phyloP scores from a whole-genome alignment of 768 basidiomycete genomes.

The Cubamyces sp. region DNA sequence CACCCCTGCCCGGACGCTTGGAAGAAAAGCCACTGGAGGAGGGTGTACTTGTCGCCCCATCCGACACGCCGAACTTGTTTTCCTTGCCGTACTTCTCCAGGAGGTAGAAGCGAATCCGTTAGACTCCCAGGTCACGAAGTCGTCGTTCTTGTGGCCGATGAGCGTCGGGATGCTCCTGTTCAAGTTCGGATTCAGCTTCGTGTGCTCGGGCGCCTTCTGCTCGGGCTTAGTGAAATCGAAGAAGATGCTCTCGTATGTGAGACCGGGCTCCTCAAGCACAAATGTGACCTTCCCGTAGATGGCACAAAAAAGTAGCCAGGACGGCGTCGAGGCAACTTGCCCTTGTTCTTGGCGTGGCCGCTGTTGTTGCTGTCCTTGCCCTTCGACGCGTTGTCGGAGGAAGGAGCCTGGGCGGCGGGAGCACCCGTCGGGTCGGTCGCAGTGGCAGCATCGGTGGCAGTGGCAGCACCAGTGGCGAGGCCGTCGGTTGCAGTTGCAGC shows the following conservation, averaged over 20 bases:
- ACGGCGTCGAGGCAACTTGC: too few species aligned
- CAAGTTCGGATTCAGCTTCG: constrained; percentile 34
- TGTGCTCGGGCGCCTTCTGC: constrained; percentile 45
- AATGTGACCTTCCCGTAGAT: constrained; percentile 30
- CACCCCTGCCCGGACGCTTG: constrained; percentile 28
- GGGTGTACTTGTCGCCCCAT: background rate
- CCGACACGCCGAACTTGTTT: constrained; percentile 30
- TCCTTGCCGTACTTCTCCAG: constrained; percentile 45
- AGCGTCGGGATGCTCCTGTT: constrained; percentile 39
- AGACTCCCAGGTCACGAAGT: constrained; percentile 37
- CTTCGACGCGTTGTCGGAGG: too few species aligned
- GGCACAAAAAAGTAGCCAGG: too few species aligned
- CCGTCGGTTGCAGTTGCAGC: too few species aligned
- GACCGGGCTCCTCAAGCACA: constrained; percentile 35
- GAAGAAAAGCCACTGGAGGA: constrained; percentile 47
- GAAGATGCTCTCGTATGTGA: constrained; percentile 32
- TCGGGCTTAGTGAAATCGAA: constrained; percentile 39
- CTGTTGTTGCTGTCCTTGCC: too few species aligned
- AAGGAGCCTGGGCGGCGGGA: too few species aligned
- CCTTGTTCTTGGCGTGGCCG: too few species aligned
- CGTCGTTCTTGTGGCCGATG: constrained; percentile 33
- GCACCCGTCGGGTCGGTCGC: too few species aligned
- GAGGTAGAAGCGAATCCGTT: constrained; percentile 44
- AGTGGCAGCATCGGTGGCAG: too few species aligned
- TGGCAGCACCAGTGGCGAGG: too few species aligned